Conservation (phyloP, 2,329 filamentous ascomycete genomes). For the Grosmannia serpens region DNA sequence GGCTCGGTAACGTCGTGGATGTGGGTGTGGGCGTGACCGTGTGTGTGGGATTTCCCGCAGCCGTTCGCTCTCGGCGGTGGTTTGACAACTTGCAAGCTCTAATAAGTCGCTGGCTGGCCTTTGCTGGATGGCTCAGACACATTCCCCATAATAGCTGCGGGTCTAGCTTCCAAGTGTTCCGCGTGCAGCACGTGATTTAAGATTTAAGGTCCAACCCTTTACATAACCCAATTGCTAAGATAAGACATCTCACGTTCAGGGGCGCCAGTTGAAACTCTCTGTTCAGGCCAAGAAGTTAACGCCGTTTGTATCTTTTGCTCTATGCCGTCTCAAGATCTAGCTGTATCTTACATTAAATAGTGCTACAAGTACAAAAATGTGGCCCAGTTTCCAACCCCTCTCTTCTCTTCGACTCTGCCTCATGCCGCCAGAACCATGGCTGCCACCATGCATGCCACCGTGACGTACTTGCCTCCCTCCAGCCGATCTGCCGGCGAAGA, state of each 20-base stretch:
- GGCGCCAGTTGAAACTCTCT: neutral
- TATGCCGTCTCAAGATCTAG: neutral
- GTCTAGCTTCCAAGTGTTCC: neutral
- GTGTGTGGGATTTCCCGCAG: neutral
- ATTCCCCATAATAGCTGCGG: neutral
- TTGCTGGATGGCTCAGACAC: neutral
- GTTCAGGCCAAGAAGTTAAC: neutral
- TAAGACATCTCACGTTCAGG: no score
- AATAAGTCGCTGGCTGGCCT: neutral
- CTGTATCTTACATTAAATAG: neutral
- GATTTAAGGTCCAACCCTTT: neutral
- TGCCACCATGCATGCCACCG: slow-evolving; percentile 14
- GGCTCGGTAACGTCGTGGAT: neutral
- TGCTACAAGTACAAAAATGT: neutral
- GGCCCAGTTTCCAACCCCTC: neutral
- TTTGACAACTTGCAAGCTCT: neutral
- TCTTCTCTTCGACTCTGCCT: neutral
- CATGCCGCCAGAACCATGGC: slow-evolving; percentile 13
- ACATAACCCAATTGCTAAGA: no score
- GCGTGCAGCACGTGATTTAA: neutral
- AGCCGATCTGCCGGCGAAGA: slow-evolving; percentile 15
- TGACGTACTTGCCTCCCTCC: slow-evolving; percentile 11
- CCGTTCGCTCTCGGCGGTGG: neutral
- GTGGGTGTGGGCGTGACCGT: neutral
- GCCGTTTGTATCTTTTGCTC: neutral